phyloP scores from a whole-genome alignment of 2,329 filamentous ascomycete species.

The Sporothrix euskadiensis region DNA sequence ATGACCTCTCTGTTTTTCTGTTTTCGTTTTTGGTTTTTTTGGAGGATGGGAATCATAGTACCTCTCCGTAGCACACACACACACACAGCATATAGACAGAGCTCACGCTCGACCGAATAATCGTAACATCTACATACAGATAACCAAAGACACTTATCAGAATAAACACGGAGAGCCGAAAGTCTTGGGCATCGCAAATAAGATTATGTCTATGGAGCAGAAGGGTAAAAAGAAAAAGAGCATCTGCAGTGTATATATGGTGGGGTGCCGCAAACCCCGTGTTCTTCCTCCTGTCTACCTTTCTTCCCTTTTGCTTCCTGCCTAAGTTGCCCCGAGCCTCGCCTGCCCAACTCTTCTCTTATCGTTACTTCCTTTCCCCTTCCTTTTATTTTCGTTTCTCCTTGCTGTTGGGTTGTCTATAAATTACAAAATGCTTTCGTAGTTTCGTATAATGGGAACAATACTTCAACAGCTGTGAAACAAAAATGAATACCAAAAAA shows the following conservation, averaged over 20 bases:
- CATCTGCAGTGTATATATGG: neutral
- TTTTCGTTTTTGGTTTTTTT: neutral
- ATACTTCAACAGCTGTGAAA: neutral
- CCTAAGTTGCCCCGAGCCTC: neutral
- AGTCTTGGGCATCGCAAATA: neutral
- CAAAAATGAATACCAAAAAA: neutral
- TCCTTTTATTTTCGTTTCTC: neutral
- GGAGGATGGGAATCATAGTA: neutral
- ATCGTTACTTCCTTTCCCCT: neutral
- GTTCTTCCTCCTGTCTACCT: neutral
- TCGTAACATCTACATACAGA: neutral
- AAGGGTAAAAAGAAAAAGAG: neutral
- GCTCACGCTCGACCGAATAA: neutral
- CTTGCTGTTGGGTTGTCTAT: neutral
- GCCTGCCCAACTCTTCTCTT: neutral
- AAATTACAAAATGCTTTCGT: neutral
- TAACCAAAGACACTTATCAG: neutral
- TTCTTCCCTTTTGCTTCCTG: neutral
- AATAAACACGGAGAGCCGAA: neutral
- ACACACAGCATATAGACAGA: slow-evolving; percentile 6
- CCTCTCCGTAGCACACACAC: neutral
- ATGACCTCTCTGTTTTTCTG: neutral
- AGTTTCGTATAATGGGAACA: neutral
- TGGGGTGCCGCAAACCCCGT: neutral
- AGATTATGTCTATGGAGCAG: neutral